A percentile compares a stretch with the other conserved stretches of the same genome.
These are phyloP conservation scores for Solanum arcanum DNA, from an alignment of 257 asterid genomes.

Conservation along the genomic window DNA sequence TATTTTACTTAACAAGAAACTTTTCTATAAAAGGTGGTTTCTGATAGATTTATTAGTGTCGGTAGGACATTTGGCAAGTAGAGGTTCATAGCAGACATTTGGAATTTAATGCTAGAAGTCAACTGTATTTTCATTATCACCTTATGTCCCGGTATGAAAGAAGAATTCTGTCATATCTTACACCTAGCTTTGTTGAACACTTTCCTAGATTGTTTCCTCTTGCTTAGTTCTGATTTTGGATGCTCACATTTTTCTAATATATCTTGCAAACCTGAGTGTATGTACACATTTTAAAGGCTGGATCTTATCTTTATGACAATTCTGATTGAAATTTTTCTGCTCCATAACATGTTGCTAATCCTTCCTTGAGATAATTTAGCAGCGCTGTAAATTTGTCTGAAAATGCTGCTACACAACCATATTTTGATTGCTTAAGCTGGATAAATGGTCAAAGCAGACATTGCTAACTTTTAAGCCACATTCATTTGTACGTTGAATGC, in stretches of 20 bases:
- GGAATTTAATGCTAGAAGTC: background rate
- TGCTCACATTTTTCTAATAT: background rate
- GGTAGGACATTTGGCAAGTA: background rate
- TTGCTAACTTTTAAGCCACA: background rate
- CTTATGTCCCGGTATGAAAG: background rate
- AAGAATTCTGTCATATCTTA: background rate
- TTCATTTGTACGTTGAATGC: background rate
- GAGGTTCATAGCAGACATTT: background rate
- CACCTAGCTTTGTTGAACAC: background rate
- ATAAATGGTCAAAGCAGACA: background rate
- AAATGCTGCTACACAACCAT: background rate
- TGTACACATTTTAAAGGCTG: background rate
- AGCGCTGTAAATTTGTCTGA: background rate
- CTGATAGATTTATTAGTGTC: background rate
- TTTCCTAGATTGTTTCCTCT: background rate
- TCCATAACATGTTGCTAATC: background rate
- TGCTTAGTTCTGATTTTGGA: background rate
- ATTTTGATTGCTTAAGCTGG: background rate
- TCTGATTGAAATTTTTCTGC: background rate
- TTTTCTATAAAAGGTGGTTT: background rate
- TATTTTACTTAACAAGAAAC: background rate
- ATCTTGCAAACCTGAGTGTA: background rate
- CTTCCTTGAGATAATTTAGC: background rate
- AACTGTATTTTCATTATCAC: background rate
- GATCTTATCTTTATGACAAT: background rate